Evolutionary conservation across 1,284 basidiomycete genomes (phyloP), one percentile per base, ranked within the genome.

Genomic region (Ustilago sp.): DNA sequence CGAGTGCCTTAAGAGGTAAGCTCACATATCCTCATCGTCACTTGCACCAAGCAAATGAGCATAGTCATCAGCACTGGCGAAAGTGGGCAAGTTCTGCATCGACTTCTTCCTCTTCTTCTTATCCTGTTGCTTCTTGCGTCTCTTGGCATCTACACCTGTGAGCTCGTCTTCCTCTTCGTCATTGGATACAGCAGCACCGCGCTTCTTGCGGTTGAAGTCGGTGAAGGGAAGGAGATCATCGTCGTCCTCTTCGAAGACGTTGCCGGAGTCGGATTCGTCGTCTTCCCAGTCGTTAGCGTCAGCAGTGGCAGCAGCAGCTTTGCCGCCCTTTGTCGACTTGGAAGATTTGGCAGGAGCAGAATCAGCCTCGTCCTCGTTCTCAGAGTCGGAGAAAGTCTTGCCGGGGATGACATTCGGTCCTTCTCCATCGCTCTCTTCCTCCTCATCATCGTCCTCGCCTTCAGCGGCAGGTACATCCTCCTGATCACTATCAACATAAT

Each of bases 21-120:
- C 19, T 28, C 68, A 80, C 64, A 66, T 43, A 36, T 77, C 61
- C 43, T 77, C 92, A 15, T 85, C 88, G 67, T 92, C 92, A 83
- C 96, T 94, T 75, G 62, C 77, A 28, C 63, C 81, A 3, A 98
- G 95, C 89, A 98, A 89, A 87, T 91, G 92, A 55, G 93, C 93
- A 83, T 97, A 99, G 80, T 98, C 96, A 74, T 98, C 96, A 77
- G 96, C 96, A 84, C 91, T 93, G 2, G 94, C 96, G 83, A 99
- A 98, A 35, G 92, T 93, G 2, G 95, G 94, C 79, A 94, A 83
- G 47, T 78, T 80, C 53, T 90, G 89, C 77, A 89, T 89, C 86
- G 91, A 86, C 87, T 92, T 93, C 88, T 92, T 93, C 84, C 91
- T 87, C 86, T 90, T 90, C 71, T 90, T 89, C 76, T 89, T 77